Evolutionary conservation across 2,329 filamentous ascomycete genomes (phyloP), one percentile per base, ranked within the genome.

Genomic region (Aspergillus aculeatinus): DNA sequence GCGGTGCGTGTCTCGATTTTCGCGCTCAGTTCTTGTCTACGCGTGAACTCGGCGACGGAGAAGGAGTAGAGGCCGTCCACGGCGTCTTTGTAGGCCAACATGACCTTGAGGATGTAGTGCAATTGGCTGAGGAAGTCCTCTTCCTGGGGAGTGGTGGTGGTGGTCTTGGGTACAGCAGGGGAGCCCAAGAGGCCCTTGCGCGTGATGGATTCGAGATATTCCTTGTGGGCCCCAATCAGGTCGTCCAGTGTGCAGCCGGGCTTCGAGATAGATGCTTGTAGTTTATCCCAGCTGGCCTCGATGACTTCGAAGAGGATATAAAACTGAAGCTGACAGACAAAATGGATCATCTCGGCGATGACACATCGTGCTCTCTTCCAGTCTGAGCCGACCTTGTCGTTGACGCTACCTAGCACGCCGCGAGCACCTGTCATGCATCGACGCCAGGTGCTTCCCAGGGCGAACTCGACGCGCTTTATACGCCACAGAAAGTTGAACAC

Each of bases 401-500:
- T 88, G 3, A 90, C 85, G 33, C 86, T 89, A 63, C 90, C 89
- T 6, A 99, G 84, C 0, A 98, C 92, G n/a, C 94, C 92, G 61
- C 95, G 86, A 3, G 93, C 87, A 49, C 95, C 95, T 0, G 95
- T 99, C 87, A 97, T 98, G 76, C 90, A 96, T 65, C 93, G 90
- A 59, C 95, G 88, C 93, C 95, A 99, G 47, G 92, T 95, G 12
- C 90, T 92, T 5, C 89, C 86, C 1, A 99, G 85, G 0, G 91
- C 93, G 71, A 98, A 99, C 72, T 99, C 95, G 55, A 99, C 95
- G 29, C 95, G 89, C 79, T 99, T 99, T 71, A 99, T 92, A 63
- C 95, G 89, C 94, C 95, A 99, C 3, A 99, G 84, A 72, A 99
- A 97, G 77, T 99, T 99, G 84, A 99, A 99, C 10, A 99, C 92